phyloP scores from a whole-genome alignment of 2,329 filamentous ascomycete genomes.

The Phaeosphaeria sp. region DNA sequence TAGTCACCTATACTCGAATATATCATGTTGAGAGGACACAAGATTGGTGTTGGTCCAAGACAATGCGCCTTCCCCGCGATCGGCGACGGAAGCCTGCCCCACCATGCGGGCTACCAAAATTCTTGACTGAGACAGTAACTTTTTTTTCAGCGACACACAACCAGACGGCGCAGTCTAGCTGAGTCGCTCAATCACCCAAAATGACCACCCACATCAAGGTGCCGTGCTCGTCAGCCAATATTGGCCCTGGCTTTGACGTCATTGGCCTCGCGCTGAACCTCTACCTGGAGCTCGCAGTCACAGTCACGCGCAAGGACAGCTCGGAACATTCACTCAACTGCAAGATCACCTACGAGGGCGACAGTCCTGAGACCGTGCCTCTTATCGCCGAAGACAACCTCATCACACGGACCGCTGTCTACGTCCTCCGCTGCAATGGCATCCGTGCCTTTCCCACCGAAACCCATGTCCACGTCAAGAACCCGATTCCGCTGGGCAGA shows the following conservation, averaged over 20 bases:
- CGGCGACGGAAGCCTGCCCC: conserved; percentile 1
- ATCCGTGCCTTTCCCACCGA: conserved; percentile 80
- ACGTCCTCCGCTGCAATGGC: conserved; percentile 91
- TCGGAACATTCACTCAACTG: conserved; percentile 76
- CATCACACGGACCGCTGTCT: conserved; percentile 91
- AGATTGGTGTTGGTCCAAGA: not conserved
- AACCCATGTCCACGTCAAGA: conserved; percentile 93
- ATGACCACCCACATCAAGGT: conserved; percentile 71
- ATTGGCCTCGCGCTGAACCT: conserved; percentile 94
- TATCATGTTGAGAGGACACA: not conserved
- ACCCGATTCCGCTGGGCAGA: conserved; percentile 90
- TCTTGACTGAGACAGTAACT: conserved; percentile 5
- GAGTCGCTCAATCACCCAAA: conserved; percentile 15
- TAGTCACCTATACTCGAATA: not conserved
- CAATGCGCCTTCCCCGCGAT: not conserved
- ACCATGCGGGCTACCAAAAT: conserved; percentile 1
- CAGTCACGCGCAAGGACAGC: conserved; percentile 64
- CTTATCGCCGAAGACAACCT: conserved; percentile 88
- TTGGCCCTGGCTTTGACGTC: conserved; percentile 95
- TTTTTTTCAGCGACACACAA: conserved; percentile 12
- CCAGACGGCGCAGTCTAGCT: conserved; percentile 10
- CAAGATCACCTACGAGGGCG: conserved; percentile 86
- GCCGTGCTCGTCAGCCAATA: conserved; percentile 96
- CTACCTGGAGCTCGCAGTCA: conserved; percentile 89
- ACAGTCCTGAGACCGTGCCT: conserved; percentile 78